These are phyloP conservation scores for Aspergillus bertholletiae DNA, from an alignment of 495 filamentous ascomycete genomes.

Conservation along the genomic window DNA sequence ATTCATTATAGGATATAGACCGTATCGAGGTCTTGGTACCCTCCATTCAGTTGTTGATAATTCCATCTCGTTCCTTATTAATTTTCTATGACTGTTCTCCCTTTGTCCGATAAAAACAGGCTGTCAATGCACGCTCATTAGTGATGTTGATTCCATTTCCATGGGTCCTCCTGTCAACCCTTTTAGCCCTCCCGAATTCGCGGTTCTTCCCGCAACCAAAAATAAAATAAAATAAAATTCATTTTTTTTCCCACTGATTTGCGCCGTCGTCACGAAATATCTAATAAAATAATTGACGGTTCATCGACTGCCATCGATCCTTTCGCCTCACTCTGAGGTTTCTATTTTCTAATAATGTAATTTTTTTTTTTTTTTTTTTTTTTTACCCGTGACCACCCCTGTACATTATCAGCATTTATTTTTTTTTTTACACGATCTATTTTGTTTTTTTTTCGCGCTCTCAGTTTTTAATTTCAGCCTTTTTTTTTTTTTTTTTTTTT, in stretches of 20 bases:
- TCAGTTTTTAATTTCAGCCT: too few species aligned
- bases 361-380: neutral
- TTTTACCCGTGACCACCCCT: neutral
- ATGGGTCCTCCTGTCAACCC: constrained; percentile 3
- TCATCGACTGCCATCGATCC: neutral
- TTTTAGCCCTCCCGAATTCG: constrained; percentile 5
- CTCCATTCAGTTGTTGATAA: too few species aligned
- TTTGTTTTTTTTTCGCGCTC: too few species aligned
- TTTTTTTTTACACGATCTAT: neutral
- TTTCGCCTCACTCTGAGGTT: neutral
- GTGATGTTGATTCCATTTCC: neutral
- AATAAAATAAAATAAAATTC: neutral
- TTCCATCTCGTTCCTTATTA: too few species aligned
- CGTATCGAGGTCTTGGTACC: too few species aligned
- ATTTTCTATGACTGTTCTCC: too few species aligned
- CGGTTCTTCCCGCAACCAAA: constrained; percentile 10
- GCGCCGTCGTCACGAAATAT: too few species aligned
- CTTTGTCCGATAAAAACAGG: neutral
- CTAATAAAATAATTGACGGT: too few species aligned
- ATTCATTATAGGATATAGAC: too few species aligned
- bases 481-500: neutral
- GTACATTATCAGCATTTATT: too few species aligned
- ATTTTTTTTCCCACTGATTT: too few species aligned
- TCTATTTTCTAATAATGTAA: neutral
- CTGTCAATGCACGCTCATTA: neutral